Base-by-base conservation (phyloP, 495 filamentous ascomycete species). In the Geopyxis carbonaria region DNA sequence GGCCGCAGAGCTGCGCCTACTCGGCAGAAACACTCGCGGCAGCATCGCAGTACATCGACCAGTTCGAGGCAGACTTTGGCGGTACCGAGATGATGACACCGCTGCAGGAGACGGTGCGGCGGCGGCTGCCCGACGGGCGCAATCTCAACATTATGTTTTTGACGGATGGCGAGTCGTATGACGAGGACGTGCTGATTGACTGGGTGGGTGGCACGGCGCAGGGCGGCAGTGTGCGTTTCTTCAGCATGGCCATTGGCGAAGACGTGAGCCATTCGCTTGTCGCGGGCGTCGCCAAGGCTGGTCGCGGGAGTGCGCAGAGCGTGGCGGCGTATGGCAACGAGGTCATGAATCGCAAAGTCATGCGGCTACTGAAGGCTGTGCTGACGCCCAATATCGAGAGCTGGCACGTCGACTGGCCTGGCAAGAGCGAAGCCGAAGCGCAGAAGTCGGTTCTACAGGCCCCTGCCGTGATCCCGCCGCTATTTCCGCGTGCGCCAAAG, bases 81-180 rank as follows among this genome's bases (percentile, higher is more conserved):
- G 76, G 78, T n/a, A 82, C 78, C 1, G 64, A 81, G 29, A 78
- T 80, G 51, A 57, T 64, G 34, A 5, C 23, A 0, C 71, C 78
- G 0, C 44, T 81, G 13, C 53, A 63, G 29, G 64, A 60, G 1
- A 59, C 67, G 10, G 31, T 50, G 11, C 8, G 31, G 4, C 11
- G 5, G 19, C 45, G 40, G 7, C 22, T 20, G 10, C 11, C 14
- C 14, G 31, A 46, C 10, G 63, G 72, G 44, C 62, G 71, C 38
- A 58, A 75, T n/a, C n/a, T n/a, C n/a, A 73, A 79, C 37, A 62
- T 79, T 1, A 67, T 84, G 38, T 44, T 83, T 16, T 55, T 80
- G 22, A 82, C 78, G 0, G 78, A 82, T 51, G 78, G 78, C n/a
- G 60, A 79, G 47, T 70, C 78, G 18, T 79, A 68, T 65, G 16